Evolutionary conservation across 768 basidiomycete genomes (phyloP), one percentile per base, ranked within the genome.

Genomic region (Hygrocybe punicea): DNA sequence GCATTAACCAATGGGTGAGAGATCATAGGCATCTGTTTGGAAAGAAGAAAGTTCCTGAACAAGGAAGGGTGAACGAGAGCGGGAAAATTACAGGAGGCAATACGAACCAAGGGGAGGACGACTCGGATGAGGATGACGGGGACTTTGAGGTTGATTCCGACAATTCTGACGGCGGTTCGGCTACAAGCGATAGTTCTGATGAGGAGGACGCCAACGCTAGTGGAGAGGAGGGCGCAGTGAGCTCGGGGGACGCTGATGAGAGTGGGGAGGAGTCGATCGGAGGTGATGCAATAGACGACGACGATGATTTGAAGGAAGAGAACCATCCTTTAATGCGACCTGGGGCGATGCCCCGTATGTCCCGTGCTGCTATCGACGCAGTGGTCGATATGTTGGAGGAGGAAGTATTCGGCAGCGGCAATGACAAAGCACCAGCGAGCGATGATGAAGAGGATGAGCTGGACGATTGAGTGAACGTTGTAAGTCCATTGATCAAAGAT

Each of bases 281-380:
- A 16, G 69, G 58, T 3, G 72, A 73, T 11, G 68, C 51, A n/a
- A 67, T 60, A 21, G 65, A 65, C 48, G 73, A 67, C 6, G 77
- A 69, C 3, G 76, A 73, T 24, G 79, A 79, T 46, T 71, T 89
- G 17, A 76, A 81, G 42, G 79, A 78, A 4, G 75, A 75, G 19
- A 75, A 76, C 44, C 88, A 89, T 66, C 87, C 86, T 1, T 69
- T 89, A 2, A 69, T 89, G 55, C 76, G 79, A 11, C 81, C 83
- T 0, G 87, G 86, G 23, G 85, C 85, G 10, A 78, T 89, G 78
- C 86, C 85, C 4, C 74, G 75, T 46, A 84, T 89, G 81, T 84
- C 82, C n/a, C 80, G 78, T 51, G 82, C 84, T 2, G 82, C 82
- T 2, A 73, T 89, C 45, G 77, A 87, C n/a, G 79, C 82, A 73